Conservation (phyloP, 441 rosid genomes). For the Eruca vesicaria region DNA sequence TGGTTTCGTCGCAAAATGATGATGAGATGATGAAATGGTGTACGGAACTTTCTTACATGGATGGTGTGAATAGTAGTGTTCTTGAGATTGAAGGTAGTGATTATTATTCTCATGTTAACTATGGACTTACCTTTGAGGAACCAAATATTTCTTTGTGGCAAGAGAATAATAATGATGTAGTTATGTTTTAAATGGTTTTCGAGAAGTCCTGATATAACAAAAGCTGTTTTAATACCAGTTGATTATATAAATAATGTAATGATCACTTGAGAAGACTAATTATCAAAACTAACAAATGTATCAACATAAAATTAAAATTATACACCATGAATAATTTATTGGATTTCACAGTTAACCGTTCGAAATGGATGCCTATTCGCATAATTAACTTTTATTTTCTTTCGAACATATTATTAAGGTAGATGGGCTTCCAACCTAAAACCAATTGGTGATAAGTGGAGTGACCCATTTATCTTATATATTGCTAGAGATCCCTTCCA, state of each 20-base stretch:
- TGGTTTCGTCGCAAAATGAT: slow-evolving; percentile 41
- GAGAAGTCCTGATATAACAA: slow-evolving; percentile 6
- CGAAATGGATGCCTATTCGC: not conserved
- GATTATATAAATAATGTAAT: not conserved
- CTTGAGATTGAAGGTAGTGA: slow-evolving; percentile 33
- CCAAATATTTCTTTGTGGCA: slow-evolving; percentile 42
- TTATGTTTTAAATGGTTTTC: slow-evolving; percentile 16
- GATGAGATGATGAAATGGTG: slow-evolving; percentile 41
- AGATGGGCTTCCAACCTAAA: too few species aligned
- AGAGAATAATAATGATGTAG: slow-evolving; percentile 29
- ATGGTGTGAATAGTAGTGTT: slow-evolving; percentile 25
- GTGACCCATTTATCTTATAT: too few species aligned
- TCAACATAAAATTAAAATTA: not conserved
- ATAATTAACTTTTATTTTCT: not conserved
- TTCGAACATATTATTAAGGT: not conserved
- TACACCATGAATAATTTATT: not conserved
- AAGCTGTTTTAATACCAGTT: slow-evolving; percentile 8
- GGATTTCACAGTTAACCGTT: not conserved
- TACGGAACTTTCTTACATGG: slow-evolving; percentile 35
- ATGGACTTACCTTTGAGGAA: slow-evolving; percentile 40
- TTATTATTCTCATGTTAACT: slow-evolving; percentile 40
- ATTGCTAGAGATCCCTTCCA: too few species aligned
- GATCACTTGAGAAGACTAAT: slow-evolving; percentile 7
- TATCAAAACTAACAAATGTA: not conserved
- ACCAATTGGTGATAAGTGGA: too few species aligned